Base-by-base conservation (phyloP, 352 stramenopile species). In the Phytophthora idaei region DNA sequence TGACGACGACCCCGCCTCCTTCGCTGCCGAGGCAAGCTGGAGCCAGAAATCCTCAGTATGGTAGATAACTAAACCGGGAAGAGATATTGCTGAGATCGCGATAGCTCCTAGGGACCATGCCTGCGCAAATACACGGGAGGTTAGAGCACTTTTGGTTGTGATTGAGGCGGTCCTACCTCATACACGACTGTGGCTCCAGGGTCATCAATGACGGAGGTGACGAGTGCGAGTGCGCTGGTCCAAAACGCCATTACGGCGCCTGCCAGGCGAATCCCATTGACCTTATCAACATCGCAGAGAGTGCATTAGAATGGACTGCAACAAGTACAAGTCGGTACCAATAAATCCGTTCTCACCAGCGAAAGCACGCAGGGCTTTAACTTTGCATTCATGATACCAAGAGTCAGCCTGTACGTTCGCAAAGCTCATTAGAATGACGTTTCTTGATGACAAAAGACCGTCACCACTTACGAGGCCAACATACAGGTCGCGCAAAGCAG, bases 71-170 rank as follows among this genome's bases (percentile, higher is more conserved):
- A 91, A 52, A 17, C 67, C 60, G 1, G 73, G 77, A 25, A 79
- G 51, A 1, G 76, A 73, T 29, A 79, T 58, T 3, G 71, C 52
- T 1, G 76, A 78, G 17, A 91, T 68, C 1, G 70, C 77, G 53
- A 90, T 82, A n/a, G 61, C 67, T 5, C 81, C 83, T 2, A 92
- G 56, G 3, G 73, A 87, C 83, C 83, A 92, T 15, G 74, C 62
- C 81, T 90, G 52, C 17, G 10, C 1, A 59, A 52, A 32, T 32
- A 0, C 32, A 32, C 12, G 51, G 3, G 21, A 15, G 5, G 2
- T 39, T 11, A 64, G 44, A 50, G 27, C 4, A 31, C 36, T 2
- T 3, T 51, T 32, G 25, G 7, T 37, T 32, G 9, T 2, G 4
- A 46, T 21, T 52, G 4, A 21, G 21, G 21, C 21, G 21, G 4